Conservation (phyloP, 148 eudicot genomes). For the Silene conica region DNA sequence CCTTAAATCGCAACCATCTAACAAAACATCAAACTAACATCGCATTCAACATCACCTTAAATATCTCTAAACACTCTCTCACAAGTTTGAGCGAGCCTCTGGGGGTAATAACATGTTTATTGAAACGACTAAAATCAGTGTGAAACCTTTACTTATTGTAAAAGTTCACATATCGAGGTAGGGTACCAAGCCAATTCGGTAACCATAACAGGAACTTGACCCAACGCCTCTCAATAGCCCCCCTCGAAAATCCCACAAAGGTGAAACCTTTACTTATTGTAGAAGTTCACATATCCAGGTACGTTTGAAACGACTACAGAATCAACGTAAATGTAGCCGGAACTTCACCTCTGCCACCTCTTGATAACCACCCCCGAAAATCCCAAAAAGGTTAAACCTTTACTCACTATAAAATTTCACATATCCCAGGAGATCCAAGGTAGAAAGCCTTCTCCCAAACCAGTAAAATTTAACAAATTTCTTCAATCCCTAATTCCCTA, state of each 20-base stretch:
- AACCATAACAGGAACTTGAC: neutral
- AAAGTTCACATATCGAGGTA: too few relatives aligned
- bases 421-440: neutral
- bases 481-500: neutral
- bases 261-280: neutral
- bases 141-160: too few relatives aligned
- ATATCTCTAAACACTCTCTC: neutral
- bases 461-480: neutral
- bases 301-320: too few relatives aligned
- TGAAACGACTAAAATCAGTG: neutral
- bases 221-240: neutral
- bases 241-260: neutral
- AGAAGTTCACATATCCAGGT: too few relatives aligned
- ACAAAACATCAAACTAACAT: neutral
- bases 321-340: neutral
- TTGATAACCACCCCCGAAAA: neutral
- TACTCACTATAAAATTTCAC: neutral
- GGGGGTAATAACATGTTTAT: neutral
- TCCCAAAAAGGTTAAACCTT: neutral
- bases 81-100: neutral
- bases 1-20: slow-evolving; percentile 5
- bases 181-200: too few relatives aligned
- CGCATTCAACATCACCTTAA: neutral
- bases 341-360: slow-evolving; percentile 3
- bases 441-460: neutral